A percentile compares a stretch with the other conserved stretches of the same genome.
Evolutionary conservation across 768 basidiomycete species (phyloP).

Genomic region (Leccinum fibrillosum): DNA sequence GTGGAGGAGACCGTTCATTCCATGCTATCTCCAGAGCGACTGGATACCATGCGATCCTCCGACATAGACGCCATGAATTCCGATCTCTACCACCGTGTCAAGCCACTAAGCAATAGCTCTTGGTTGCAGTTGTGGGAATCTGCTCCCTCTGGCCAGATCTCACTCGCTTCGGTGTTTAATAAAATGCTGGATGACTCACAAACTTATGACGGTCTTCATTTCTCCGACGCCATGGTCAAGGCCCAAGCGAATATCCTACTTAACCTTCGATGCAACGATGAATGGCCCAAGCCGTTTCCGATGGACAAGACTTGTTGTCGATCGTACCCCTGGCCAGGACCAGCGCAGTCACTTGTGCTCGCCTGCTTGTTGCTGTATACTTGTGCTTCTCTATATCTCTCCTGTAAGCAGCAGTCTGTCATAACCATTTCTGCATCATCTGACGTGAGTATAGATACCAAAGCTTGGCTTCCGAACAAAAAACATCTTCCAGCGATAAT

Average conservation of each 20-base stretch:
- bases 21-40: constrained; percentile 63
- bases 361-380: constrained; percentile 46
- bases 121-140: constrained; percentile 29
- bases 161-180: constrained; percentile 80
- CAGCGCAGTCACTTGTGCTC: constrained; percentile 54
- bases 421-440: constrained; percentile 9
- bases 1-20: constrained; percentile 66
- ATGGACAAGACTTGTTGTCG: constrained; percentile 80
- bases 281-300: constrained; percentile 57
- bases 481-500: constrained; percentile 44
- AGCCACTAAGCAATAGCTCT: constrained; percentile 30
- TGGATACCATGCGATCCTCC: constrained; percentile 63
- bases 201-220: constrained; percentile 87
- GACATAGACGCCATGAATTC: constrained; percentile 94
- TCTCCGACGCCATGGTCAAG: constrained; percentile 55
- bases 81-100: constrained; percentile 69
- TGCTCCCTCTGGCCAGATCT: constrained; percentile 36
- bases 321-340: constrained; percentile 63
- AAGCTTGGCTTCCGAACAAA: constrained; percentile 14
- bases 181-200: constrained; percentile 66
- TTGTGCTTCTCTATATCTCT: constrained; percentile 44
- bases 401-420: constrained; percentile 17
- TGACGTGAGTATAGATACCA: constrained; percentile 18
- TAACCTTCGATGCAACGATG: constrained; percentile 78
- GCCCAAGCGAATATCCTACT: constrained; percentile 76